Conservation (phyloP, 192 early-diverging fungal species). For the Dissophora globulifera region DNA sequence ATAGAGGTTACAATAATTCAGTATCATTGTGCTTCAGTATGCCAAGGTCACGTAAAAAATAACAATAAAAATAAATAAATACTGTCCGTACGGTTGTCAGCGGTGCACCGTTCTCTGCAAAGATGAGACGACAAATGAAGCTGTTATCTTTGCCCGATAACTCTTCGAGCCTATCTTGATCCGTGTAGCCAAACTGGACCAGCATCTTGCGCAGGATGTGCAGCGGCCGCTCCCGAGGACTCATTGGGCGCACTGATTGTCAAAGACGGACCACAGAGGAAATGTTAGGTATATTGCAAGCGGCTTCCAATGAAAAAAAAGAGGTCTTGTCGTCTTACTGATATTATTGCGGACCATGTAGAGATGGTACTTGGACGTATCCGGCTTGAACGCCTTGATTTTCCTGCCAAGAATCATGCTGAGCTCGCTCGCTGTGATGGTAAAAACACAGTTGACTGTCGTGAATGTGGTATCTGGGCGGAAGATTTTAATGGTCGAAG, state of each 20-base stretch:
- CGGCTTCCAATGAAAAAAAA: no score
- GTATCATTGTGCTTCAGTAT: no score
- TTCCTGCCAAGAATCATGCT: slow-evolving; percentile 81
- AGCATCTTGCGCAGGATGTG: slow-evolving; percentile 77
- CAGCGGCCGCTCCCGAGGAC: slow-evolving; percentile 75
- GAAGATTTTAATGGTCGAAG: slow-evolving; percentile 74
- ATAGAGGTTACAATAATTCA: neutral
- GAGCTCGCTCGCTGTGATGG: slow-evolving; percentile 79
- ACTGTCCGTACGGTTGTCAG: slow-evolving; percentile 43
- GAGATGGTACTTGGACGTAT: slow-evolving; percentile 65
- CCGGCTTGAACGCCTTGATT: slow-evolving; percentile 86
- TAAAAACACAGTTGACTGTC: slow-evolving; percentile 75
- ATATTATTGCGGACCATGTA: slow-evolving; percentile 55
- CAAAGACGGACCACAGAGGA: slow-evolving; percentile 48
- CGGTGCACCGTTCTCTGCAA: slow-evolving; percentile 57
- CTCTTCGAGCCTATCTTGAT: slow-evolving; percentile 79
- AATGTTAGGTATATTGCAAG: no score
- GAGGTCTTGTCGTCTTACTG: slow-evolving; percentile 19
- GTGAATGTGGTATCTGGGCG: slow-evolving; percentile 83
- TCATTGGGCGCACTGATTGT: slow-evolving; percentile 76
- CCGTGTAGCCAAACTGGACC: slow-evolving; percentile 83
- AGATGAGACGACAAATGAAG: slow-evolving; percentile 83
- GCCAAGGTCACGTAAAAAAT: no score
- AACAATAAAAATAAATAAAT: neutral
- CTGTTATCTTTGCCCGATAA: slow-evolving; percentile 89